These are phyloP conservation scores for Penicillium arizonense DNA, from an alignment of 495 filamentous ascomycete species.

Conservation along the genomic window DNA sequence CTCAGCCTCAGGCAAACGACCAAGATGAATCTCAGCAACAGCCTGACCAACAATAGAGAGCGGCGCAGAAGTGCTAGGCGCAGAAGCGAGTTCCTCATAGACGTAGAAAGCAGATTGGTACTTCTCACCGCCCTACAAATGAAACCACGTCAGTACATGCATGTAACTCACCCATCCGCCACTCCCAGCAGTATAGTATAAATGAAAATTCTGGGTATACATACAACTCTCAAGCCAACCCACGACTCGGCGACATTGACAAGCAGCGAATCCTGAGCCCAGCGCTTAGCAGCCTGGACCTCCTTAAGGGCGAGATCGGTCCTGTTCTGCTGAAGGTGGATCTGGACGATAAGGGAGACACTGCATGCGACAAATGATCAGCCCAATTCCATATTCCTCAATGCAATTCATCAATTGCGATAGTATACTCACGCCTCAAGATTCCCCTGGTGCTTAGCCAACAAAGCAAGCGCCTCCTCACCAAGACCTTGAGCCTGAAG, in stretches of 20 bases:
- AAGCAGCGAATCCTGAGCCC: conserved; percentile 92
- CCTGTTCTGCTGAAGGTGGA: conserved; percentile 87
- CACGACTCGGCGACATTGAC: conserved; percentile 95
- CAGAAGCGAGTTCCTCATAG: conserved; percentile 92
- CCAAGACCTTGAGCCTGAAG: conserved; percentile 71
- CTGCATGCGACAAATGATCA: conserved; percentile 26
- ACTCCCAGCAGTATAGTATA: not conserved
- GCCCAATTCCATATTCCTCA: not conserved
- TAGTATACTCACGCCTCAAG: conserved; percentile 69
- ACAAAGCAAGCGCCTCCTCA: conserved; percentile 78
- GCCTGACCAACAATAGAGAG: conserved; percentile 78
- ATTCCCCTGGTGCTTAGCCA: conserved; percentile 78
- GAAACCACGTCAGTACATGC: not conserved
- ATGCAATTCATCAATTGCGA: not conserved
- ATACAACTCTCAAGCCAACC: conserved; percentile 84
- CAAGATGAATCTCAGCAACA: conserved; percentile 87
- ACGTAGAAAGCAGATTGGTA: conserved; percentile 99
- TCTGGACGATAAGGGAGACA: conserved; percentile 79
- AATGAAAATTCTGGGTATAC: conserved; percentile 22
- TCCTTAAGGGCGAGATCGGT: conserved; percentile 88
- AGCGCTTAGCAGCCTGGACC: conserved; percentile 82
- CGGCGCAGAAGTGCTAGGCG: conserved; percentile 64
- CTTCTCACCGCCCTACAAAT: conserved; percentile 78
- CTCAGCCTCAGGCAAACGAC: conserved; percentile 85
- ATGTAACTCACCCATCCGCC: not conserved